Evolutionary conservation across 257 asterid species (phyloP), one percentile per base, ranked within the genome.

Genomic region (Solanum chiquidenum): DNA sequence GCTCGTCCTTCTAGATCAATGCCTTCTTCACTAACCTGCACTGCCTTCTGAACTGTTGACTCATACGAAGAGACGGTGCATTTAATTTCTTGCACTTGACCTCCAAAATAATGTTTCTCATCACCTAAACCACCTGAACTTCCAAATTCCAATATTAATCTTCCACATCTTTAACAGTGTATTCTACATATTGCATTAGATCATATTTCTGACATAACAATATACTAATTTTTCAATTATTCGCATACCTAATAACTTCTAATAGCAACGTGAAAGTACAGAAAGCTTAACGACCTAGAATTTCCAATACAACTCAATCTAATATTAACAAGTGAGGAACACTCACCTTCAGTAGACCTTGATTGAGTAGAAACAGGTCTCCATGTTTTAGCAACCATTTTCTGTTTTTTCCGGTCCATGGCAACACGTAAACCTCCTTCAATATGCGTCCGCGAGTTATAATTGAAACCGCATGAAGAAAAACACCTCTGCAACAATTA

Each of bases 351-450:
- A 76, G 44, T 40, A 40, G 49, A 60, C 92, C 87, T 88, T 74
- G 96, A 88, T 52, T 89, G 95, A 62, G 94, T 91, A 66, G 95
- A 92, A 77, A 94, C 92, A 33, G 91, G 92, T 89, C 96, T 91
- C 98, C 98, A 92, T 87, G 88, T 86, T 84, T 87, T 92, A 21
- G 91, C 86, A 4, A 88, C 91, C 62, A 34, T 87, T 89, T 89
- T 90, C 46, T 49, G 87, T 34, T 88, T 91, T 87, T 38, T 90
- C 84, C 83, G 37, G 42, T 88, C 91, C 90, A 88, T 89, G 34
- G 34, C 88, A 74, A 68, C 77, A 75, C 74, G 66, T 85, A 66
- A 74, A 77, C 86, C 89, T 89, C 87, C 92, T 89, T 76, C 79
- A 80, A 74, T 64, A 79, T 88, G 91, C 94, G 90, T 91, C 40